Conservation (phyloP, 345 rosid genomes). For the Ricinus communis region DNA sequence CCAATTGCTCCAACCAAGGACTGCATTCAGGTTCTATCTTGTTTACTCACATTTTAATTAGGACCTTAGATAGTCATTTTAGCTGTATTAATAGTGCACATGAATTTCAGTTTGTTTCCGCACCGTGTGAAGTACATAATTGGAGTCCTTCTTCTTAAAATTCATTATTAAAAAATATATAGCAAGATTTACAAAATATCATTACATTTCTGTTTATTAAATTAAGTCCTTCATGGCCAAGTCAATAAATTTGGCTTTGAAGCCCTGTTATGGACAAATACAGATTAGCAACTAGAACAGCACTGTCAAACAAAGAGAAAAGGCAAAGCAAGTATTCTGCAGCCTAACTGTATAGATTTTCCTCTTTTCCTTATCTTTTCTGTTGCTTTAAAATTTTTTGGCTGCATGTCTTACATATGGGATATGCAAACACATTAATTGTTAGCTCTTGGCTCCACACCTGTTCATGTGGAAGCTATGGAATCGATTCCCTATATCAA, state of each 20-base stretch:
- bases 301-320: not conserved
- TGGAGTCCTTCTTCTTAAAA: too few species aligned
- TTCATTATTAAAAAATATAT: not conserved
- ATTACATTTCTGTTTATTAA: not conserved
- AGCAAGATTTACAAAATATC: not conserved
- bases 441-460: too few species aligned
- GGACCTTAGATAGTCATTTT: not conserved
- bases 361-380: not conserved
- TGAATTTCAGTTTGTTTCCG: not conserved
- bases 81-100: not conserved
- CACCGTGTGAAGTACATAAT: too few species aligned
- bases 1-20: conserved; percentile 99
- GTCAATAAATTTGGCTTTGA: not conserved
- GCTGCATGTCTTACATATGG: not conserved
- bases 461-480: not conserved
- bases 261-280: not conserved
- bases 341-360: not conserved
- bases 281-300: not conserved
- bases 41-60: not conserved
- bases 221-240: not conserved
- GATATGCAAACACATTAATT: not conserved
- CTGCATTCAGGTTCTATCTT: conserved; percentile 65
- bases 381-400: too few species aligned
- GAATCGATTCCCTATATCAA: too few species aligned
- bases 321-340: not conserved